phyloP scores from a whole-genome alignment of 2,329 filamentous ascomycete species.

The Bertia moriformis region DNA sequence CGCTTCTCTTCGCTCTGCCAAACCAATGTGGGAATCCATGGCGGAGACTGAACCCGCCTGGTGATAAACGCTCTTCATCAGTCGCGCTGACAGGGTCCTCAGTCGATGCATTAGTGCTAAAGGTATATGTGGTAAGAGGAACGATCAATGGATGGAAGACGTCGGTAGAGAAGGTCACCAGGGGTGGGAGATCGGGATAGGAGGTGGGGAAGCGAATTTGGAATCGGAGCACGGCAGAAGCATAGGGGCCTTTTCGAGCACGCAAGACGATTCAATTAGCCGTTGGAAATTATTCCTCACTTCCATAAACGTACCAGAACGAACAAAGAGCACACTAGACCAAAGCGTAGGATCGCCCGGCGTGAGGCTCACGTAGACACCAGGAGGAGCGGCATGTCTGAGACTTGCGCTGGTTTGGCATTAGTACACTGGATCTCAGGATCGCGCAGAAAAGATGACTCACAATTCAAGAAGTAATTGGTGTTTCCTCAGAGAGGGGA shows the following conservation, averaged over 20 bases:
- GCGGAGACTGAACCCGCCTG: slow-evolving; percentile 76
- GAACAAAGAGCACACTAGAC: slow-evolving; percentile 84
- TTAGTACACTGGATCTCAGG: no score
- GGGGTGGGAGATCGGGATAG: slow-evolving; percentile 67
- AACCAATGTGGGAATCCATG: slow-evolving; percentile 91
- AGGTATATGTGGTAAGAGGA: slow-evolving; percentile 86
- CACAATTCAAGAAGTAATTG: background rate
- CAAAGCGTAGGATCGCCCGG: slow-evolving; percentile 70
- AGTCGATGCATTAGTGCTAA: slow-evolving; percentile 64
- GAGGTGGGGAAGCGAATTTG: slow-evolving; percentile 72
- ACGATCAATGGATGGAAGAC: slow-evolving; percentile 91
- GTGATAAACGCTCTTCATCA: slow-evolving; percentile 69
- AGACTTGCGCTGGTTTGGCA: slow-evolving; percentile 63
- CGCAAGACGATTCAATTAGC: slow-evolving; percentile 7
- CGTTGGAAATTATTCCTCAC: slow-evolving; percentile 3
- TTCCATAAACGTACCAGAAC: slow-evolving; percentile 49
- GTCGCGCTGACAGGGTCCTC: slow-evolving; percentile 68
- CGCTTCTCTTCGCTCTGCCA: slow-evolving; percentile 25
- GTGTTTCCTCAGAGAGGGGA: background rate
- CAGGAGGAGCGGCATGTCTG: slow-evolving; percentile 69
- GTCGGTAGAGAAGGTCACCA: slow-evolving; percentile 79
- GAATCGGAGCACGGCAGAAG: slow-evolving; percentile 75
- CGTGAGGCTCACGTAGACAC: slow-evolving; percentile 73
- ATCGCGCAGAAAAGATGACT: no score
- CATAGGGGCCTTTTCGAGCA: slow-evolving; percentile 59